These are phyloP conservation scores for Schizophyllum amplum DNA, from an alignment of 1,284 basidiomycete genomes.

Conservation along the genomic window DNA sequence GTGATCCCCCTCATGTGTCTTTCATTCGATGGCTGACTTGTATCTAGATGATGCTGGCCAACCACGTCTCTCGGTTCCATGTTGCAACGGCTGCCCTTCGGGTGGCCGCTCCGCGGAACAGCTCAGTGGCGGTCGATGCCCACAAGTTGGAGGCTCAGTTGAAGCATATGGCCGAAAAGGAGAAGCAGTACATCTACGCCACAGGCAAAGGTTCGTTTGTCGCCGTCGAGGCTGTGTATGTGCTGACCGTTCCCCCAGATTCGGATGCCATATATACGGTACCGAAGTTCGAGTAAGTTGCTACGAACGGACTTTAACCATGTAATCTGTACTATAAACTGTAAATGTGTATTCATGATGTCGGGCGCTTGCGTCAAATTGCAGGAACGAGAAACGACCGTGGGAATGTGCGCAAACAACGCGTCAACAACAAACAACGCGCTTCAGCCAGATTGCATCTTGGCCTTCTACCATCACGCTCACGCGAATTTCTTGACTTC, in stretches of 20 bases:
- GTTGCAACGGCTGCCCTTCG: constrained; percentile 52
- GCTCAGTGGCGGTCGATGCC: constrained; percentile 42
- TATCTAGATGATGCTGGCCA: constrained; percentile 60
- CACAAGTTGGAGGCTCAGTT: constrained; percentile 45
- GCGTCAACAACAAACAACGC: background rate
- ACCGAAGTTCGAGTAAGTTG: background rate
- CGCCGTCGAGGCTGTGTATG: background rate
- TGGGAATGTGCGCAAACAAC: background rate
- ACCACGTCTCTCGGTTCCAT: constrained; percentile 56
- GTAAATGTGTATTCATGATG: background rate
- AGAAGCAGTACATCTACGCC: constrained; percentile 44
- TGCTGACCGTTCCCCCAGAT: background rate
- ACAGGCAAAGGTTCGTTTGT: constrained; percentile 42
- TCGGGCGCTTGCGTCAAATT: background rate
- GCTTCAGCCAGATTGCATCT: background rate
- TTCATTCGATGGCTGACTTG: background rate
- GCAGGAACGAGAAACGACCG: background rate
- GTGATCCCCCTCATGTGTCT: constrained; percentile 13
- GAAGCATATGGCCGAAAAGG: constrained; percentile 47
- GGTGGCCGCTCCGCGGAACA: constrained; percentile 41
- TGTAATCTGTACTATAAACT: background rate
- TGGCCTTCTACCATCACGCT: background rate
- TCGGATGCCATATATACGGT: background rate
- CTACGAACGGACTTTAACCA: background rate
- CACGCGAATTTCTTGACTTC: background rate